Evolutionary conservation across 176 grass and related monocot genomes (phyloP), one percentile per base, ranked within the genome.

Genomic region (Zea luxurians): DNA sequence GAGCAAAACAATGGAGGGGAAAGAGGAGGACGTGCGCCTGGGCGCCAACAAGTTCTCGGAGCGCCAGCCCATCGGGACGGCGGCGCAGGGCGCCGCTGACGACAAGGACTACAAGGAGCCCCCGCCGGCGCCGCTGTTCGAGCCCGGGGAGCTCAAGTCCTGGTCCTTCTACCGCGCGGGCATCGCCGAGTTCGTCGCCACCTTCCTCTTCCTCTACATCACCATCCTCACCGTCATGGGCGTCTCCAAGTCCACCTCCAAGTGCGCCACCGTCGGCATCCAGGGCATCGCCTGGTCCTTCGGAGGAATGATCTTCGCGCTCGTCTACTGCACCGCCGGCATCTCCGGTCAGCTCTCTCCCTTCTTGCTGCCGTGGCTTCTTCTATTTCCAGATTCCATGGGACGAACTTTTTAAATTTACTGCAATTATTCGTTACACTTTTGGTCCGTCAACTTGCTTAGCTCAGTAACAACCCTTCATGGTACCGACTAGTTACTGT

Each of bases 141-240:
- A 93, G 88, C 88, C 93, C 4, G 86, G 88, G 78, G 93, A 97
- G 77, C 85, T 97, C 76, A 90, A 79, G 68, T 97, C 93, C 44
- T 97, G 93, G 93, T 97, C 93, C 10, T 97, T 97, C 87, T 97
- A 93, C 90, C 89, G 94, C 65, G 94, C 94, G 0, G 94, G 94
- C 61, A 97, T 97, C 13, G 91, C 94, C 7, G 94, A 97, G 90
- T 97, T 97, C 66, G 65, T 89, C 9, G 90, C 90, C 78, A 97
- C 88, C 50, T 97, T 97, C 77, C 93, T 97, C 61, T 97, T 97
- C 81, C 91, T 97, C 78, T 97, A 93, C 93, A 91, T 97, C 84
- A 85, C 83, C 78, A 53, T 97, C 69, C 86, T 97, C 80, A 97
- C 93, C n/a, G 93, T 97, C 61, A 93, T 93, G 90, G 93, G 93